These are phyloP conservation scores for Umbelopsis sp. DNA, from an alignment of 192 early-diverging fungal genomes.

Conservation along the genomic window DNA sequence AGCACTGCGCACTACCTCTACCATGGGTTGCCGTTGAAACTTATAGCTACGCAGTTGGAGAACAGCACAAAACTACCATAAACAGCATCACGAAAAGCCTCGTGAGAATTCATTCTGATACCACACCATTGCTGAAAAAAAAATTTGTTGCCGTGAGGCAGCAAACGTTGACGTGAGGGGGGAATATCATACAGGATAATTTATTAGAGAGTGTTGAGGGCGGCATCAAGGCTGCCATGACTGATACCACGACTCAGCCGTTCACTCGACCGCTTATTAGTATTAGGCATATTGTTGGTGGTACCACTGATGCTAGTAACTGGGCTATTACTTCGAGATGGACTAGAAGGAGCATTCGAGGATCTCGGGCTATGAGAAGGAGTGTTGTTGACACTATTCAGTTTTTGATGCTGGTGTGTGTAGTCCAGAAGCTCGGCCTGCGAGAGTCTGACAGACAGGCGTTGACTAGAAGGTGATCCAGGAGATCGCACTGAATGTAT, in stretches of 20 bases:
- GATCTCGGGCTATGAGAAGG: conserved; percentile 19
- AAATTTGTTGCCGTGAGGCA: too few relatives aligned
- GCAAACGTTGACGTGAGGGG: too few relatives aligned
- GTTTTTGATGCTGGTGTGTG: conserved; percentile 31
- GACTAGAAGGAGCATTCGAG: conserved; percentile 7
- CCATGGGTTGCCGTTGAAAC: too few relatives aligned
- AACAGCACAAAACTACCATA: too few relatives aligned
- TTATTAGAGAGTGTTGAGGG: conserved; percentile 17
- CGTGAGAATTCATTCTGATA: neutral
- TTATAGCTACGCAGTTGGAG: too few relatives aligned
- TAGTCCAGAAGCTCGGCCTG: conserved; percentile 43
- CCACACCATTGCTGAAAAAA: neutral
- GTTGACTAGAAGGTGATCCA: conserved; percentile 20
- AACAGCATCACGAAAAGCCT: neutral
- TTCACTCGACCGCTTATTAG: conserved; percentile 15
- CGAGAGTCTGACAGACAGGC: conserved; percentile 36
- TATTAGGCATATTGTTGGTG: neutral
- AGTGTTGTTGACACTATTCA: conserved; percentile 5
- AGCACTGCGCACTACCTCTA: too few relatives aligned
- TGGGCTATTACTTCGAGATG: conserved; percentile 14
- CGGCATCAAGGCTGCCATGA: conserved; percentile 16
- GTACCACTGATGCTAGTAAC: conserved; percentile 13
- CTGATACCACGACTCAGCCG: conserved; percentile 5
- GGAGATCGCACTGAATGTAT: conserved; percentile 29
- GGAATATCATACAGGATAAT: conserved; percentile 15